A percentile compares a stretch with the other conserved stretches of the same genome.
phyloP scores from a whole-genome alignment of 192 early-diverging fungal genomes.

The Lobosporangium transversale region DNA sequence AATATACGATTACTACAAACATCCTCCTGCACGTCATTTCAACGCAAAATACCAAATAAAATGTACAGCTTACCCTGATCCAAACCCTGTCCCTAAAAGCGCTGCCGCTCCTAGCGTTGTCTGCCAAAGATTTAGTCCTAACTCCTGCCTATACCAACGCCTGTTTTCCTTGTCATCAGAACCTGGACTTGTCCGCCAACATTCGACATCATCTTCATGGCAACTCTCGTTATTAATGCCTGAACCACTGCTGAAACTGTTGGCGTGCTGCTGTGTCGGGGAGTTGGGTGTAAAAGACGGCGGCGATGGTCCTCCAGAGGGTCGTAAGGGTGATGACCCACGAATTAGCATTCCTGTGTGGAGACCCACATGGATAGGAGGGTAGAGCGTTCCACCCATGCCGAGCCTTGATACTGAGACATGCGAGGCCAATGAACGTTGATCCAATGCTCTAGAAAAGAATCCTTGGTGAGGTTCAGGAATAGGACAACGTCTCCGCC shows the following conservation, averaged over 20 bases:
- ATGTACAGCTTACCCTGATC: conserved; percentile 29
- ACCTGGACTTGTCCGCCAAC: not conserved
- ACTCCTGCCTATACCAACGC: conserved; percentile 50
- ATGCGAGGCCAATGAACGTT: conserved; percentile 47
- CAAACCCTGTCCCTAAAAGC: conserved; percentile 41
- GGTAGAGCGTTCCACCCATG: conserved; percentile 33
- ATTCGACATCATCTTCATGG: not conserved
- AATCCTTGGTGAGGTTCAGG: conserved; percentile 50
- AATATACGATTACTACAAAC: not conserved
- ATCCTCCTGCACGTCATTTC: not conserved
- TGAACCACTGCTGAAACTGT: conserved; percentile 15
- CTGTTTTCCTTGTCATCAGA: conserved; percentile 50
- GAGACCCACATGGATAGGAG: conserved; percentile 41
- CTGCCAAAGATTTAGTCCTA: conserved; percentile 51
- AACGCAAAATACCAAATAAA: not conserved
- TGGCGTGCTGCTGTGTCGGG: conserved; percentile 21
- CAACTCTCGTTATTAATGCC: conserved; percentile 9
- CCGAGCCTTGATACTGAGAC: conserved; percentile 48
- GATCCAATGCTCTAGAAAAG: conserved; percentile 48
- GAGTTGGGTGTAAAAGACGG: conserved; percentile 6
- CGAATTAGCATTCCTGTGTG: conserved; percentile 36
- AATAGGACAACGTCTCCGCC: conserved; percentile 38
- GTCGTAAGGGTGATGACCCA: conserved; percentile 42
- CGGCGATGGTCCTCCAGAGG: not conserved
- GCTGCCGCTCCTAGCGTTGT: conserved; percentile 43